Conservation (phyloP, 805 yeast genomes). For the Hanseniaspora vineae region DNA sequence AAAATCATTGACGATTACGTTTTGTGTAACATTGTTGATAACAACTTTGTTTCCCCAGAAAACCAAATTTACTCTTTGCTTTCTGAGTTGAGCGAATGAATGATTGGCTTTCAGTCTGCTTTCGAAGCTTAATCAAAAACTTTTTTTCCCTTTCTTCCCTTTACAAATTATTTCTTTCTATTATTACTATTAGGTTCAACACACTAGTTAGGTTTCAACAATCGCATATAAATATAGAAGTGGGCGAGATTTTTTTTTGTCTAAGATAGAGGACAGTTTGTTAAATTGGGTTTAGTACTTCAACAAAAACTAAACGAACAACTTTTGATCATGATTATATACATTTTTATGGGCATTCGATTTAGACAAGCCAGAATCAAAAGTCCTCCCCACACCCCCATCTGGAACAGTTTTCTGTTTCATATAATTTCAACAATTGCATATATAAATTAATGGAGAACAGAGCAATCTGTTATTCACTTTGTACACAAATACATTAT, state of each 20-base stretch:
- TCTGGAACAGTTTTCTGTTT: not conserved
- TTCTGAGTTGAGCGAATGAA: constrained; percentile 3
- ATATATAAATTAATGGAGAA: not conserved
- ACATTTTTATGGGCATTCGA: not conserved
- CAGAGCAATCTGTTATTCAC: not conserved
- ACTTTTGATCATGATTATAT: not conserved
- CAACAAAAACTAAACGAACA: no score
- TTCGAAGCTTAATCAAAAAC: not conserved
- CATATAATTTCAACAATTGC: no score
- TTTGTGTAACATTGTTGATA: constrained; percentile 81
- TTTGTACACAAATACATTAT: not conserved
- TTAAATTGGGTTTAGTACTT: no score
- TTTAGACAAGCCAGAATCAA: not conserved
- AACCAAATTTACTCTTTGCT: constrained; percentile 46
- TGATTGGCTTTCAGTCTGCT: not conserved
- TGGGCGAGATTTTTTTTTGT: no score
- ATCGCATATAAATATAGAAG: not conserved
- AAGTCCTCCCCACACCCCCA: not conserved
- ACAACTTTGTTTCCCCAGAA: constrained; percentile 49
- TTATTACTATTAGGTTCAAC: not conserved
- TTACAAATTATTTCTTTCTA: not conserved
- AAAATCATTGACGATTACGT: constrained; percentile 47
- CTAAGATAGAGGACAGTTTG: no score
- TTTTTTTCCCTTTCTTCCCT: not conserved
- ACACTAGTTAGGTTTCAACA: not conserved